Conservation (phyloP, 331 rosid species). For the Malus hybrid region DNA sequence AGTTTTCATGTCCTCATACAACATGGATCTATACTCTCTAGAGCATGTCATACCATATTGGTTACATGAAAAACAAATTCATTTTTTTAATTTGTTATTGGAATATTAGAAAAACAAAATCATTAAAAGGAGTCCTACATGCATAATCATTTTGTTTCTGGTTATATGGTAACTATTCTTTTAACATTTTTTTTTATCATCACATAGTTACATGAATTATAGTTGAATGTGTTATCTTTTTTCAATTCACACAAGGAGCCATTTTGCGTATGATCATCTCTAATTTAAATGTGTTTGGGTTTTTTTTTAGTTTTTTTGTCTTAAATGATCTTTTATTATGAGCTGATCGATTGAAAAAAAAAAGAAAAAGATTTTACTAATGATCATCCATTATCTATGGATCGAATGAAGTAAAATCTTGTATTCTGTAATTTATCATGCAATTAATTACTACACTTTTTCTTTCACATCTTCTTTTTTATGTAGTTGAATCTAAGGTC, state of each 20-base stretch:
- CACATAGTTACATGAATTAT: not conserved
- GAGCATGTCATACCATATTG: not conserved
- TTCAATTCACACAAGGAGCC: not conserved
- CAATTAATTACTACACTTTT: not conserved
- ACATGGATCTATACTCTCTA: not conserved
- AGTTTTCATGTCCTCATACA: not conserved
- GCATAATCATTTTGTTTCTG: not conserved
- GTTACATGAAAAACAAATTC: not conserved
- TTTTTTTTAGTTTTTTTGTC: not conserved
- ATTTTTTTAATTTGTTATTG: too few relatives aligned
- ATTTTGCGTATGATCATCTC: not conserved
- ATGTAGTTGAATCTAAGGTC: not conserved
- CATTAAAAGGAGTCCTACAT: conserved; percentile 1
- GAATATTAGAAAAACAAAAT: too few relatives aligned
- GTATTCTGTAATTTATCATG: not conserved
- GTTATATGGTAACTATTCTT: not conserved
- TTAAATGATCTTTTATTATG: not conserved
- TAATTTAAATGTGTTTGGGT: not conserved
- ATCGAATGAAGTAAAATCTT: not conserved
- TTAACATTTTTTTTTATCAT: not conserved
- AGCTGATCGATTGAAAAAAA: not conserved
- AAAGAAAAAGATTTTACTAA: not conserved
- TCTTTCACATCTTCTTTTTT: not conserved
- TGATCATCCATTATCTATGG: not conserved
- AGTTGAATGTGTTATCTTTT: not conserved